A percentile compares a stretch with the other conserved stretches of the same genome.
These are phyloP conservation scores for Podaxis sp. DNA, from an alignment of 768 basidiomycete genomes.

Conservation along the genomic window DNA sequence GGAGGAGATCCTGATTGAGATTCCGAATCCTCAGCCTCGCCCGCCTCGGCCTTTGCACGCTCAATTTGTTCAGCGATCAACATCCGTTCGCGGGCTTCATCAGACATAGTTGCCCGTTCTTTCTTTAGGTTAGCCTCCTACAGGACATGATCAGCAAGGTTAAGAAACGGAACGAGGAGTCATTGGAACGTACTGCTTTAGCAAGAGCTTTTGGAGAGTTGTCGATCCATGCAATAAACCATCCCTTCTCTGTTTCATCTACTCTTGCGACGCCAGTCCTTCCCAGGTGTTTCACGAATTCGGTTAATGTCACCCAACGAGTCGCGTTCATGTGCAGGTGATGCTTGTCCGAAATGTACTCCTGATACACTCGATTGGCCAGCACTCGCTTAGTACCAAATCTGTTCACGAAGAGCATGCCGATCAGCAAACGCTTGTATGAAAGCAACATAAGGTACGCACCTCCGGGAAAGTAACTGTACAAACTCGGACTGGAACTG, in stretches of 20 bases:
- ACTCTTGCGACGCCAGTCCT: constrained; percentile 84
- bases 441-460: constrained; percentile 21
- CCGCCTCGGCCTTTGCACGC: constrained; percentile 60
- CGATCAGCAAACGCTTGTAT: constrained; percentile 6
- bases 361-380: constrained; percentile 96
- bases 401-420: constrained; percentile 30
- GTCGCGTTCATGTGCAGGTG: constrained; percentile 99
- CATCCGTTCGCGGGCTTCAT: constrained; percentile 90
- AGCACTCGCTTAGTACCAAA: constrained; percentile 94
- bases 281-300: constrained; percentile 90
- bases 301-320: constrained; percentile 96
- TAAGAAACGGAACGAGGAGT: not conserved
- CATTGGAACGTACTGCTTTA: constrained; percentile 59
- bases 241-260: constrained; percentile 98
- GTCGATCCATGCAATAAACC: constrained; percentile 98
- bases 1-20: constrained; percentile 27
- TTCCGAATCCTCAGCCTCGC: constrained; percentile 25
- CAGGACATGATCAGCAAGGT: constrained; percentile 10
- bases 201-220: constrained; percentile 92
- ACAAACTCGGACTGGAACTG: constrained; percentile 94
- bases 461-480: constrained; percentile 83
- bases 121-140: constrained; percentile 88
- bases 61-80: constrained; percentile 94
- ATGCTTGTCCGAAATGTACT: constrained; percentile 90
- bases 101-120: constrained; percentile 86